Percentiles rank a stretch among this genome's conserved stretches.
phyloP scores from a whole-genome alignment of 352 stramenopile genomes.

The Pythium utonaiense region DNA sequence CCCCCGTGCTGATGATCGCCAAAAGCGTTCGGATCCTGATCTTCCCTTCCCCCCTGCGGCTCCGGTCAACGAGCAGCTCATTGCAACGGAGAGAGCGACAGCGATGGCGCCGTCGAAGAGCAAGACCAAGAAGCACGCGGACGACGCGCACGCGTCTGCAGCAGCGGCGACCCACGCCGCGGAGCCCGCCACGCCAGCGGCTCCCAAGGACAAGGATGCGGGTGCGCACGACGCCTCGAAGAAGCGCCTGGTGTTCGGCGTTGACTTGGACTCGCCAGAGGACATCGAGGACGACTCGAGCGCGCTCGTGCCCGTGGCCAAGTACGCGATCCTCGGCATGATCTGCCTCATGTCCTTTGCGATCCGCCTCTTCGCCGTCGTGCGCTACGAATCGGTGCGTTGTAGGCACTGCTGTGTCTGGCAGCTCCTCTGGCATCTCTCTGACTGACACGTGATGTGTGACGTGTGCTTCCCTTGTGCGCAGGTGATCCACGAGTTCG shows the following conservation, averaged over 20 bases:
- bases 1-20: constrained; percentile 2
- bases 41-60: constrained; percentile 8
- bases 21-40: constrained; percentile 8
- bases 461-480: no score
- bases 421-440: no score
- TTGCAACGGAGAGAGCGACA: constrained; percentile 7
- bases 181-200: constrained; percentile 4
- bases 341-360: constrained; percentile 93
- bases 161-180: not conserved
- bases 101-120: constrained; percentile 55
- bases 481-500: constrained; percentile 93
- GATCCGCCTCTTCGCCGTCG: constrained; percentile 91
- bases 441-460: no score
- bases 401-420: no score
- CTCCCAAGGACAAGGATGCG: not conserved
- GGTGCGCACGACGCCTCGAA: not conserved
- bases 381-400: constrained; percentile 89
- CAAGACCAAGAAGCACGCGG: constrained; percentile 46
- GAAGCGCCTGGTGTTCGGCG: constrained; percentile 50
- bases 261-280: constrained; percentile 46
- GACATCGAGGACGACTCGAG: constrained; percentile 74
- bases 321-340: constrained; percentile 89
- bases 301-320: constrained; percentile 72
- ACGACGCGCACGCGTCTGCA: constrained; percentile 11
- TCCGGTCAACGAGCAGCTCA: not conserved